Base-by-base conservation (phyloP, 805 yeast species). In the Nakazawaea holstii region DNA sequence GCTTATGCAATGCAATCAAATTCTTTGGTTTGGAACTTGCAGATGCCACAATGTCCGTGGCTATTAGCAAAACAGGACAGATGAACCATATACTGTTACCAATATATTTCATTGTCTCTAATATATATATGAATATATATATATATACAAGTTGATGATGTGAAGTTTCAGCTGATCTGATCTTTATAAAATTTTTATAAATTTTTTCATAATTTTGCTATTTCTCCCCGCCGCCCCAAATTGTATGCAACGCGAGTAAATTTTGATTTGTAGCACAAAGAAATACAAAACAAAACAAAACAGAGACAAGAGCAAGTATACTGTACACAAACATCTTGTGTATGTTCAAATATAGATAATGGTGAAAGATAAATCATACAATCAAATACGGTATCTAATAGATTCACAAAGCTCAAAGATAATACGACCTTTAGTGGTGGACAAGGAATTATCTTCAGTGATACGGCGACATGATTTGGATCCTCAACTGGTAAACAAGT, bases 311-410 rank as follows among this genome's bases (percentile, higher is more conserved):
- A 20, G 24, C 24, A 20, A 20, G 24, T 20, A 20, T 20, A 20
- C 5, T 20, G 24, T 20, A 20, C 24, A 20, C 24, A 20, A 20
- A 20, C 24, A 20, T 20, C 24, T 20, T 20, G 5, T 20, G 24
- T 20, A 5, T 20, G 24, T 5, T 20, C 5, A 5, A 20, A 3
- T 20, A 20, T 5, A 20, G 24, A 39, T 26, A 13, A 39, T 33
- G 36, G 17, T 4, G 2, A 17, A 33, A 8, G 36, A 33, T 8
- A 33, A 10, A 14, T 33, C 60, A 5, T 62, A 55, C 37, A 61
- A 59, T 7, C 55, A 55, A 30, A 52, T 65, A 29, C 54, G 56
- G 35, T 41, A 42, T n/a, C 55, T 59, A 39, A 47, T 65, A 10
- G 57, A 55, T 4, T 47, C 49, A 15, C 62, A 62, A 36, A 50